Evolutionary conservation across 2,329 filamentous ascomycete species (phyloP).

Genomic region (Lecanoromycetidae sp.): DNA sequence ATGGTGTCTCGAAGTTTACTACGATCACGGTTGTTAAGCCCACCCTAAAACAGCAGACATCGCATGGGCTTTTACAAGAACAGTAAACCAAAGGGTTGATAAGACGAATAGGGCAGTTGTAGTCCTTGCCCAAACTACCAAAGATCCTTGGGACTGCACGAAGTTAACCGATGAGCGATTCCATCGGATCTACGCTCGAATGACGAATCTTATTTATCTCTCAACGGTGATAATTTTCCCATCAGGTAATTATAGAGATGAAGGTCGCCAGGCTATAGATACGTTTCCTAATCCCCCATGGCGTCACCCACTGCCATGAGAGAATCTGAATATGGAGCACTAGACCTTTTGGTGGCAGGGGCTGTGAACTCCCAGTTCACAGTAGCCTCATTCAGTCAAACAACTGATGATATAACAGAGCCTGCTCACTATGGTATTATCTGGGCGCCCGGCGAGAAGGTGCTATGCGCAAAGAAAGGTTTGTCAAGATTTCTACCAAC

Average conservation of each 20-base stretch:
- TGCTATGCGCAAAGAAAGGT: neutral
- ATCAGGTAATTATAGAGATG: neutral
- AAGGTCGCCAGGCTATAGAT: neutral
- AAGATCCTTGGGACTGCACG: neutral
- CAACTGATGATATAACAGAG: no score
- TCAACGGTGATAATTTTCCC: neutral
- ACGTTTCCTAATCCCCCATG: neutral
- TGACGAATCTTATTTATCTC: neutral
- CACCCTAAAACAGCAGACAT: neutral
- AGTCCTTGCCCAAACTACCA: neutral
- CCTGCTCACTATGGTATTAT: no score
- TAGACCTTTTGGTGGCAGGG: neutral
- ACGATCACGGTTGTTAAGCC: neutral
- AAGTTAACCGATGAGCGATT: neutral
- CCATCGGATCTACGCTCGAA: neutral
- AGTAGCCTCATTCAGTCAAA: neutral
- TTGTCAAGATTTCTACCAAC: neutral
- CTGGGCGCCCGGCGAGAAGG: neutral
- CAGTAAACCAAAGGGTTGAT: conserved; percentile 49
- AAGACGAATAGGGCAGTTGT: conserved; percentile 77
- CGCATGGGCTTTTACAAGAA: neutral
- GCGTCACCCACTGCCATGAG: neutral
- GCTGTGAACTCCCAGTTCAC: neutral
- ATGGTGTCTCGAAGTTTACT: neutral
- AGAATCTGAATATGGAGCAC: no score